A percentile compares a stretch with the other conserved stretches of the same genome.
These are phyloP conservation scores for Hypomyces perniciosus DNA, from an alignment of 2,329 filamentous ascomycete species.

Conservation along the genomic window DNA sequence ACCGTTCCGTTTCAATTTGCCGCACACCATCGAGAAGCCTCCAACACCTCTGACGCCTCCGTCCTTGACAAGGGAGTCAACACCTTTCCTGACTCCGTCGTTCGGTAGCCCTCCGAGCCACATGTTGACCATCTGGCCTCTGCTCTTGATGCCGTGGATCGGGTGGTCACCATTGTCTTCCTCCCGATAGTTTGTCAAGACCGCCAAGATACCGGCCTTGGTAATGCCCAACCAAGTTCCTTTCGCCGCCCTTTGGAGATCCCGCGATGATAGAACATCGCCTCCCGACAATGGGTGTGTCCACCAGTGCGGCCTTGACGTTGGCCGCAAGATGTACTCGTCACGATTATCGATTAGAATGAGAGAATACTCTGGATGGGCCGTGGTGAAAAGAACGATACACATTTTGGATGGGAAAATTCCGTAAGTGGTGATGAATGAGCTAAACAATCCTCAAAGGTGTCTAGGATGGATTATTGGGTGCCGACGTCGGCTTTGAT, in stretches of 20 bases:
- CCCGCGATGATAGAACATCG: conserved; percentile 52
- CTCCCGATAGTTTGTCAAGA: conserved; percentile 64
- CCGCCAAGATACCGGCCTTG: conserved; percentile 52
- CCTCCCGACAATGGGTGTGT: conserved; percentile 36
- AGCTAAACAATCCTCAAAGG: neutral
- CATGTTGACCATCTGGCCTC: conserved; percentile 58
- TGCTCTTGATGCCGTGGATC: conserved; percentile 49
- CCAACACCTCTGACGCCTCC: conserved; percentile 54
- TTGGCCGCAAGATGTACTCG: conserved; percentile 61
- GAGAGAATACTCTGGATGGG: conserved; percentile 68
- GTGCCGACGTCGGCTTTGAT: conserved; percentile 8
- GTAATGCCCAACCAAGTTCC: conserved; percentile 64
- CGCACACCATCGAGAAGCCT: conserved; percentile 62
- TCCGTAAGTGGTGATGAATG: neutral
- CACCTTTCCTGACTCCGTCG: conserved; percentile 45
- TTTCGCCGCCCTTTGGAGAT: conserved; percentile 55
- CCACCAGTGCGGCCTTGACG: conserved; percentile 61
- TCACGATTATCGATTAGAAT: conserved; percentile 76
- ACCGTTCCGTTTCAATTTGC: conserved; percentile 46
- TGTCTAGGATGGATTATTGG: too few relatives aligned
- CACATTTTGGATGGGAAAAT: conserved; percentile 50
- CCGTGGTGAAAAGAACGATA: conserved; percentile 69
- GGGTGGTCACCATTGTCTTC: conserved; percentile 45
- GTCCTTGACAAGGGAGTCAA: conserved; percentile 45
- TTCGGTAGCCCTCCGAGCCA: conserved; percentile 49